phyloP scores from a whole-genome alignment of 2,329 filamentous ascomycete species.

The Ascochyta fabae region DNA sequence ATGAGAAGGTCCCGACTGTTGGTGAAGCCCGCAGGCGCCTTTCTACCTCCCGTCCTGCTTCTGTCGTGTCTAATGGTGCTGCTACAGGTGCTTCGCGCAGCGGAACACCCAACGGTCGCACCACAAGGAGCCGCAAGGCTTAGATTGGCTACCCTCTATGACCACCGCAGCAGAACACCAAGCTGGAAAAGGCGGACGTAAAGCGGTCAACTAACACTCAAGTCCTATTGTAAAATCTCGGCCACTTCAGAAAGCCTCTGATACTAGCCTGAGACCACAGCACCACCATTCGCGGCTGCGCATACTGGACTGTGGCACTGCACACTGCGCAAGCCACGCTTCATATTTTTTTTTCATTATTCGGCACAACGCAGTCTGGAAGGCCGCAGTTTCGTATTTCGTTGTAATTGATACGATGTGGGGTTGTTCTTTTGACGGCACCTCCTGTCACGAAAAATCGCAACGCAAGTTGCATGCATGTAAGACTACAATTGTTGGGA shows the following conservation, averaged over 20 bases:
- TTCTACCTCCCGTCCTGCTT: conserved; percentile 50
- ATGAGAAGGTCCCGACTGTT: conserved; percentile 67
- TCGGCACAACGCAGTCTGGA: conserved; percentile 14
- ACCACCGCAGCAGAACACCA: background rate
- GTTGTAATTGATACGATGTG: conserved; percentile 22
- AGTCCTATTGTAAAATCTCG: background rate
- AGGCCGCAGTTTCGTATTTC: conserved; percentile 16
- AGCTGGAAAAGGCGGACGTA: background rate
- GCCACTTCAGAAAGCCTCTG: background rate
- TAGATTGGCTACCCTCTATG: conserved; percentile 48
- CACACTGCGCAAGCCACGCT: background rate
- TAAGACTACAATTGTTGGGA: conserved; percentile 12
- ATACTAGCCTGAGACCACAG: background rate
- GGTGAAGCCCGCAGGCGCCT: conserved; percentile 60
- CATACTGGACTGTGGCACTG: background rate
- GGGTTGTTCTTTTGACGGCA: conserved; percentile 17
- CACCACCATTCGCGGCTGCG: background rate
- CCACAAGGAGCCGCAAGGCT: conserved; percentile 74
- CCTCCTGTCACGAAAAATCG: conserved; percentile 20
- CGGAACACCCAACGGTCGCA: conserved; percentile 61
- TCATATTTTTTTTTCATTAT: conserved; percentile 13
- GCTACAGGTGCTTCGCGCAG: conserved; percentile 55
- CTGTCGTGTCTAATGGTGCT: conserved; percentile 46
- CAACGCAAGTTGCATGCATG: conserved; percentile 16
- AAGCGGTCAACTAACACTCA: background rate